Evolutionary conservation across 106 monocot species (phyloP), one percentile per base, ranked within the genome.

Genomic region (Cymbidium sinense): DNA sequence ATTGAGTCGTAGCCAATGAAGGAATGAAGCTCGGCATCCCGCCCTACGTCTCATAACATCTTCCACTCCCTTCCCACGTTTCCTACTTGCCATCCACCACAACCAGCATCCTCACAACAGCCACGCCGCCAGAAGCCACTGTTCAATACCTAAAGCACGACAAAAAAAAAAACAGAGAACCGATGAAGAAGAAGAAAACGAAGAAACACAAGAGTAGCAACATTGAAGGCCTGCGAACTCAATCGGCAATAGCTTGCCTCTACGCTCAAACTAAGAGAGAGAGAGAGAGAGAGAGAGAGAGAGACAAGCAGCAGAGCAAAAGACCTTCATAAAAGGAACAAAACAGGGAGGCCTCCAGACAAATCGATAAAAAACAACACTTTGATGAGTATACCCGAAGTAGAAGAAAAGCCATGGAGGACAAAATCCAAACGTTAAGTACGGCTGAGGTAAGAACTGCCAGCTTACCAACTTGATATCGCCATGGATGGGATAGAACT

Each of bases 11-110:
- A 30, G 67, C 34, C 37, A 71, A 28, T 20, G 71, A 71, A 35
- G 71, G 71, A 37, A 71, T 71, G 71, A 71, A 71, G 36, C 71
- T 37, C 31, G 71, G 71, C 71, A 71, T 71, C 71, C 35, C 71
- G 37, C 71, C 37, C 28, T 9, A 19, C 21, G 31, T 71, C 37
- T 71, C 35, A 71, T 37, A 34, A 37, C 71, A 37, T 71, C 71
- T 37, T 70, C 70, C 18, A 34, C 70, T 9, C 34, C 34, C 70
- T 20, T 37, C 71, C 71, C 71, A 35, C 15, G 30, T 37, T 71
- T 71, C 71, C 71, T 37, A 71, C 35, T 37, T 17, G 17, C 18
- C 36, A 37, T 71, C 35, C 71, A 37, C 37, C 36, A 71, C 36
- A 0, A 71, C 6, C 36, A 71, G 28, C 71, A 37, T 31, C 71